These are phyloP conservation scores for Physcomitrellopsis africana DNA, from an alignment of 225 moss, liverwort and hornwort genomes.

Conservation along the genomic window DNA sequence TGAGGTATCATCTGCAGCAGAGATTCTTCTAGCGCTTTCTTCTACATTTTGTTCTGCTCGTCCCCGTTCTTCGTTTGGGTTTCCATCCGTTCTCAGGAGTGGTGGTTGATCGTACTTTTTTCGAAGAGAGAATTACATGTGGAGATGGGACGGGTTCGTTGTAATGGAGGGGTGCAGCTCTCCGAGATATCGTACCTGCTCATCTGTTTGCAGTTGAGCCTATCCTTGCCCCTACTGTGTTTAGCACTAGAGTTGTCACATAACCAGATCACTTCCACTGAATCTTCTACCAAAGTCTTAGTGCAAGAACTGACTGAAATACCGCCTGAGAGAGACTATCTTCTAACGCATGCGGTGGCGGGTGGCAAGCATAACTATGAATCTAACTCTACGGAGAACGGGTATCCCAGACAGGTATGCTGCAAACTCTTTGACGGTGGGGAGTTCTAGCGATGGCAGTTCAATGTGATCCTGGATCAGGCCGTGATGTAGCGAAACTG, in stretches of 20 bases:
- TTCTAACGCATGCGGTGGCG: background rate
- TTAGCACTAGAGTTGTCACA: background rate
- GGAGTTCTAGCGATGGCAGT: background rate
- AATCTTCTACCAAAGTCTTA: background rate
- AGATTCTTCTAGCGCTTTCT: background rate
- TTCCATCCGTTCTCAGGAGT: background rate
- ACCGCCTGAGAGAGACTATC: background rate
- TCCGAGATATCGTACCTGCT: slow-evolving; percentile 28
- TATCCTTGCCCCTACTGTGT: slow-evolving; percentile 5
- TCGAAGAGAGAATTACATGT: slow-evolving; percentile 17
- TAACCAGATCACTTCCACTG: background rate
- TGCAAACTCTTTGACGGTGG: background rate
- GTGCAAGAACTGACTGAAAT: slow-evolving; percentile 14
- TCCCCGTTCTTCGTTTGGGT: background rate
- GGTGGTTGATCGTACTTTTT: background rate
- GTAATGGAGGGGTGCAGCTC: slow-evolving; percentile 35
- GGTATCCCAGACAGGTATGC: slow-evolving; percentile 4
- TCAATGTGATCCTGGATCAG: background rate
- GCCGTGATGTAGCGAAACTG: background rate
- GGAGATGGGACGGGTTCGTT: slow-evolving; percentile 29
- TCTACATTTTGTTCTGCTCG: background rate
- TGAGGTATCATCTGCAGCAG: background rate
- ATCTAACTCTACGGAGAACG: background rate
- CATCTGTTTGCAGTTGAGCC: slow-evolving; percentile 23
- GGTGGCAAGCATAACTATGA: background rate